Percentiles rank a stretch among this genome's conserved stretches.
Evolutionary conservation across 768 basidiomycete genomes (phyloP).

Genomic region (Suillus subluteus): DNA sequence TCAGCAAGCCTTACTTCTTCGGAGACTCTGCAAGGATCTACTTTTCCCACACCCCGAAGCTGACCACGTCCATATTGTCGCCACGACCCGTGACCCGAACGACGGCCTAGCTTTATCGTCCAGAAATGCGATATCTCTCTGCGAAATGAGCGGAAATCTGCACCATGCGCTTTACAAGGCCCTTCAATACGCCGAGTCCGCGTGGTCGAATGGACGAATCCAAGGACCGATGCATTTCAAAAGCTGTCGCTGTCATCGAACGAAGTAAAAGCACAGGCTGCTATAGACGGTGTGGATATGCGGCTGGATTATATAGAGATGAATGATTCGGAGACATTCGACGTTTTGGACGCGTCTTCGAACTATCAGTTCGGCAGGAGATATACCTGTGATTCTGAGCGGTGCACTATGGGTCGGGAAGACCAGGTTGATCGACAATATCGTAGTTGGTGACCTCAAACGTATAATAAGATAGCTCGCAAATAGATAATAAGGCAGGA

Average conservation of each 20-base stretch:
- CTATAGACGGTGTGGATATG: slow-evolving; percentile 51
- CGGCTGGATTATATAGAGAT: slow-evolving; percentile 86
- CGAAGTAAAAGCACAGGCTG: slow-evolving; percentile 31
- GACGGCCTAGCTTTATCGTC: slow-evolving; percentile 87
- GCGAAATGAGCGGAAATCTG: slow-evolving; percentile 61
- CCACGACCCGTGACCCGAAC: slow-evolving; percentile 71
- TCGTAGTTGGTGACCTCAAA: slow-evolving; percentile 64
- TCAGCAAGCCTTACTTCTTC: slow-evolving; percentile 89
- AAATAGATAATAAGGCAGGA: not conserved
- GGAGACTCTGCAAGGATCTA: slow-evolving; percentile 77
- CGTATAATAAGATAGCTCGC: slow-evolving; percentile 11
- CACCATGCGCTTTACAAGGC: slow-evolving; percentile 71
- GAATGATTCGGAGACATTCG: slow-evolving; percentile 81
- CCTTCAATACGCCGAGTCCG: slow-evolving; percentile 55
- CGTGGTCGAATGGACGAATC: slow-evolving; percentile 57
- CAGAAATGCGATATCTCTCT: slow-evolving; percentile 83
- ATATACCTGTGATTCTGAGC: slow-evolving; percentile 66
- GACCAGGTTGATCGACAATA: slow-evolving; percentile 93
- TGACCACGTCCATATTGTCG: slow-evolving; percentile 80
- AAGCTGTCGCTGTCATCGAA: slow-evolving; percentile 48
- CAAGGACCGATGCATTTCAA: slow-evolving; percentile 52
- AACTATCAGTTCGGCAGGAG: slow-evolving; percentile 32
- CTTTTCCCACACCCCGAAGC: slow-evolving; percentile 78
- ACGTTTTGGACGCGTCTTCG: slow-evolving; percentile 47
- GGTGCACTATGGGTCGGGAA: slow-evolving; percentile 86